phyloP scores from a whole-genome alignment of 768 basidiomycete species.

The Leucosporidium creatinivorum region DNA sequence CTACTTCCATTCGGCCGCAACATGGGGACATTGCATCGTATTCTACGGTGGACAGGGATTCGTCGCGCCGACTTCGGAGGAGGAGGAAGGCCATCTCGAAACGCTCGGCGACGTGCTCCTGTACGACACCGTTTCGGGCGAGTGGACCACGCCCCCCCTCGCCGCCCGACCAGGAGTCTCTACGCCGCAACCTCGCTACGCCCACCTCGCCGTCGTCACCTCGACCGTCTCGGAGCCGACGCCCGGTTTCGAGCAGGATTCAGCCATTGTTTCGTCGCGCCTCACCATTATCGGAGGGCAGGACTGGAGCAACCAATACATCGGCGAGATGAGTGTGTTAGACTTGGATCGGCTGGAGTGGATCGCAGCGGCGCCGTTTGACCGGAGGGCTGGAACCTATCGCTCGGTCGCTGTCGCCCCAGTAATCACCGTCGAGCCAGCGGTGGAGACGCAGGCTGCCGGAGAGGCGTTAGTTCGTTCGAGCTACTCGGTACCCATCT shows the following conservation, averaged over 20 bases:
- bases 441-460: not conserved
- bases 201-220: constrained; percentile 82
- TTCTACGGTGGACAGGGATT: constrained; percentile 94
- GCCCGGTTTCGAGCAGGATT: not conserved
- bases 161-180: constrained; percentile 39
- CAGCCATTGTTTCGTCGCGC: not conserved
- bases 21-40: constrained; percentile 75
- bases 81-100: not conserved
- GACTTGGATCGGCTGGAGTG: constrained; percentile 67
- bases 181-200: constrained; percentile 62
- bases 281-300: constrained; percentile 77
- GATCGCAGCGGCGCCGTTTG: constrained; percentile 70
- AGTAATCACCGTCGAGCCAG: not conserved
- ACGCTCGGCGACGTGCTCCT: constrained; percentile 63
- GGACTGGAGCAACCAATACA: constrained; percentile 71
- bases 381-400: constrained; percentile 88
- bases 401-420: constrained; percentile 70
- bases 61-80: constrained; percentile 8
- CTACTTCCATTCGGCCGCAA: constrained; percentile 69
- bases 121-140: constrained; percentile 64
- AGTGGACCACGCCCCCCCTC: constrained; percentile 57
- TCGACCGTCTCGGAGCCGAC: not conserved
- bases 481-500: not conserved
- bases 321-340: constrained; percentile 55
- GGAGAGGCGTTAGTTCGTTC: not conserved